Conservation (phyloP, 1,284 basidiomycete species). For the Heterobasidion irregulare region DNA sequence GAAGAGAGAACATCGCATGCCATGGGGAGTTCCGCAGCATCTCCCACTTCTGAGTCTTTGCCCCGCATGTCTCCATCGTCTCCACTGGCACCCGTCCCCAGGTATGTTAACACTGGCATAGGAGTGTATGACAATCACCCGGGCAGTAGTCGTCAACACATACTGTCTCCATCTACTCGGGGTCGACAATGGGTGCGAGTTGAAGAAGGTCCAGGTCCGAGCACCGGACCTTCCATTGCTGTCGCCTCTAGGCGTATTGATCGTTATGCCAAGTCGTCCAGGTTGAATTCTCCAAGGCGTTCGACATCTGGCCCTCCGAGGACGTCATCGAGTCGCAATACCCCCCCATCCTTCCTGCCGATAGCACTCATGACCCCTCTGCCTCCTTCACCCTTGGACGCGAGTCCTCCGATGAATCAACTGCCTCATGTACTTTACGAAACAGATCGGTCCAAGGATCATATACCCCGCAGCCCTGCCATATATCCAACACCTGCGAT, state of each 20-base stretch:
- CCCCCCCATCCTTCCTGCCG: slow-evolving; percentile 17
- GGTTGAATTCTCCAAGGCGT: slow-evolving; percentile 12
- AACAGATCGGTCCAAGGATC: slow-evolving; percentile 7
- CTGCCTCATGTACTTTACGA: slow-evolving; percentile 13
- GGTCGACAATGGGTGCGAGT: background rate
- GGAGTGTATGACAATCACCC: background rate
- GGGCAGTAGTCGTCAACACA: background rate
- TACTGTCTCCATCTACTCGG: background rate
- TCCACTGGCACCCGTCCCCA: slow-evolving; percentile 1
- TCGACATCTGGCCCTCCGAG: slow-evolving; percentile 28
- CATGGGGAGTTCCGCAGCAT: slow-evolving; percentile 7
- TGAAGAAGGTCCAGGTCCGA: background rate
- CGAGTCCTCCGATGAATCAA: background rate
- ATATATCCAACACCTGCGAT: slow-evolving; percentile 1
- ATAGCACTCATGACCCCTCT: slow-evolving; percentile 16
- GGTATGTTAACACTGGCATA: background rate
- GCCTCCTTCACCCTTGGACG: slow-evolving; percentile 11
- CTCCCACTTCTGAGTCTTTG: slow-evolving; percentile 5
- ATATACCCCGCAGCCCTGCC: slow-evolving; percentile 8
- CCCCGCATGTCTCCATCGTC: slow-evolving; percentile 9
- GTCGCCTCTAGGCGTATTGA: background rate
- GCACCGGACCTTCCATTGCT: background rate
- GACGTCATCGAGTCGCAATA: slow-evolving; percentile 14
- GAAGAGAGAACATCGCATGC: slow-evolving; percentile 19
- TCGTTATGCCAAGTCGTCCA: background rate